Conservation (phyloP, 2,329 filamentous ascomycete genomes). For the Lasiodiplodia citricola region DNA sequence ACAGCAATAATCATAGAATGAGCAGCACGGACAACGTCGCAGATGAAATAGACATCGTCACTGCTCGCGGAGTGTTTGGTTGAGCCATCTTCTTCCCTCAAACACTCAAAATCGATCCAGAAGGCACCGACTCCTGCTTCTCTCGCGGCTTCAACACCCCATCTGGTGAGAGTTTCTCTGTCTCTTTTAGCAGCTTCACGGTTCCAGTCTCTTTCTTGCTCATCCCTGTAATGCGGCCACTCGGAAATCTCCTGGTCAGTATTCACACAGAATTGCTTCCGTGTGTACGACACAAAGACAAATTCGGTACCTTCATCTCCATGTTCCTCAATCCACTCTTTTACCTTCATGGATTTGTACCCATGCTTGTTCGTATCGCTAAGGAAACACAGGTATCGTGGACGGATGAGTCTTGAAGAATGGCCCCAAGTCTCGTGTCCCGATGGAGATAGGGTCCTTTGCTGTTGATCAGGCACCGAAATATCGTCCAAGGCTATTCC, state of each 20-base stretch:
- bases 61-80: not conserved
- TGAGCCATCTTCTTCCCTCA: not conserved
- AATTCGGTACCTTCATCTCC: constrained; percentile 10
- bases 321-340: constrained; percentile 8
- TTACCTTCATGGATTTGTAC: not conserved
- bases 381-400: constrained; percentile 19
- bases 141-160: constrained; percentile 8
- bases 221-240: not conserved
- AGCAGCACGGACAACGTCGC: constrained; percentile 14
- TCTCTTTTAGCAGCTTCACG: not conserved
- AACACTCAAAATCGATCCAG: constrained; percentile 26
- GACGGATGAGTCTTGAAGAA: constrained; percentile 9
- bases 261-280: constrained; percentile 20
- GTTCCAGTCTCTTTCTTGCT: not conserved
- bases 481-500: too few species aligned
- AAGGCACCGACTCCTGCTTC: constrained; percentile 1
- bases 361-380: not conserved
- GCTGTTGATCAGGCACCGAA: too few species aligned
- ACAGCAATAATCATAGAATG: constrained; percentile 20
- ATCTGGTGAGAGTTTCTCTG: not conserved
- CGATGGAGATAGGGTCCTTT: too few species aligned
- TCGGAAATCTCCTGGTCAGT: not conserved
- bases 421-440: too few species aligned
- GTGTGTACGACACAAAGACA: constrained; percentile 26
- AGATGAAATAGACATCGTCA: constrained; percentile 17